phyloP scores from a whole-genome alignment of 805 yeast species.

The Clavispora phyllophila region DNA sequence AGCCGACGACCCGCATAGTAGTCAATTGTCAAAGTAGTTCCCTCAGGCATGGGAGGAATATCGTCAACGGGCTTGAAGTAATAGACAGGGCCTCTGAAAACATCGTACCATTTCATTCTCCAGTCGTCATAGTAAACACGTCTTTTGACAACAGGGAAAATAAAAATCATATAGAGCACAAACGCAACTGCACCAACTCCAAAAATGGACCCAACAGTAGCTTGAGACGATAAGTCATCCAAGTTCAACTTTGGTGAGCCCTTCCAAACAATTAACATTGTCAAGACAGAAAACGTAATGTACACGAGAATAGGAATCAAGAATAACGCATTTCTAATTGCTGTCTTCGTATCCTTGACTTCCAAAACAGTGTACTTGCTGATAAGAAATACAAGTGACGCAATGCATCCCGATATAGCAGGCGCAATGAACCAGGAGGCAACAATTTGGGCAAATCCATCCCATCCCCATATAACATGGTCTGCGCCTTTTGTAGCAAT shows the following conservation, averaged over 20 bases:
- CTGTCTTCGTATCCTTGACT: conserved; percentile 37
- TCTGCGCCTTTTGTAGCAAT: conserved; percentile 65
- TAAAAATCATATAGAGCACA: conserved; percentile 45
- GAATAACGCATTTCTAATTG: conserved; percentile 50
- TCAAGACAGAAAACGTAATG: conserved; percentile 53
- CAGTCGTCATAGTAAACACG: conserved; percentile 58
- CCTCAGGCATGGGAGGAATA: conserved; percentile 66
- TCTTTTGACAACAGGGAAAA: conserved; percentile 60
- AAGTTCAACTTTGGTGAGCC: conserved; percentile 68
- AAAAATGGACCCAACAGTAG: conserved; percentile 54
- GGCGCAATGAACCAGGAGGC: conserved; percentile 85
- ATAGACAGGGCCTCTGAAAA: conserved; percentile 51
- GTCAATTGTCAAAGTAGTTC: conserved; percentile 51
- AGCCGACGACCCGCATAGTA: conserved; percentile 59
- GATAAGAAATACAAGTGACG: conserved; percentile 52
- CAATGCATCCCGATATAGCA: conserved; percentile 57
- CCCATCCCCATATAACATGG: conserved; percentile 71
- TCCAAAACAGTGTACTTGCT: conserved; percentile 62
- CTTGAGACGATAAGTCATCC: conserved; percentile 46
- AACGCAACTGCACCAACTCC: conserved; percentile 62
- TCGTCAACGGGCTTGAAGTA: conserved; percentile 50
- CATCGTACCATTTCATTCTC: conserved; percentile 56
- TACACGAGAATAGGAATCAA: conserved; percentile 60
- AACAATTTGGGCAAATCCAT: conserved; percentile 63
- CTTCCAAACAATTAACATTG: conserved; percentile 77